These are phyloP conservation scores for Ceratobasidium sp. DNA, from an alignment of 1,284 basidiomycete species.

Conservation along the genomic window DNA sequence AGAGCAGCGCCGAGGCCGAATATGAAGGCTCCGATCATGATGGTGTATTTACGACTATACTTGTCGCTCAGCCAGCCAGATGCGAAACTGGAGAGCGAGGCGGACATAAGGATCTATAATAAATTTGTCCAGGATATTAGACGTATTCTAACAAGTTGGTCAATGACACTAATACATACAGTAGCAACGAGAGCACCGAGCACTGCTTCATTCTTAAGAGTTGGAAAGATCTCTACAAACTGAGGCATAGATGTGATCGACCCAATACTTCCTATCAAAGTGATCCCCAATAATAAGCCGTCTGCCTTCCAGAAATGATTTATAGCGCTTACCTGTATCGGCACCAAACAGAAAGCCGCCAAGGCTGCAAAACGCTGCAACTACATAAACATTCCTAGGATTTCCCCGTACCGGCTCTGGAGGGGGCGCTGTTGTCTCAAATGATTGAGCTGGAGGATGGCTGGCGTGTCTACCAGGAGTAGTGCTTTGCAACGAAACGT, in stretches of 20 bases:
- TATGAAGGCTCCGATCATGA: constrained; percentile 61
- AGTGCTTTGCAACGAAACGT: no score
- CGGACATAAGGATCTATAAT: constrained; percentile 63
- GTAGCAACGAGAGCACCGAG: constrained; percentile 60
- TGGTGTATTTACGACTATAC: constrained; percentile 65
- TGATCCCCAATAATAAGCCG: no score
- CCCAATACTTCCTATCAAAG: constrained; percentile 61
- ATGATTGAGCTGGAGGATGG: no score
- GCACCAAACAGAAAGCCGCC: constrained; percentile 61
- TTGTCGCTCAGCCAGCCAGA: constrained; percentile 65
- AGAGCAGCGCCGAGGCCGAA: constrained; percentile 59
- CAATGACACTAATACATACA: constrained; percentile 12
- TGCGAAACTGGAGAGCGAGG: constrained; percentile 61
- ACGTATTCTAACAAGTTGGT: not conserved
- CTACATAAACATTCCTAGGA: constrained; percentile 42
- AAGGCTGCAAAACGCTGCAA: constrained; percentile 45
- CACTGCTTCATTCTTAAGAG: constrained; percentile 55
- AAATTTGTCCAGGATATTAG: constrained; percentile 51
- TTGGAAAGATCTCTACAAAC: constrained; percentile 59
- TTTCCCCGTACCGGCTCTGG: not conserved
- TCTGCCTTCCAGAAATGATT: no score
- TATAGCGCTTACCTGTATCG: constrained; percentile 56
- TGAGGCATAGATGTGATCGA: constrained; percentile 64
- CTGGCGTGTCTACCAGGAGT: no score
- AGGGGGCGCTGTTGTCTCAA: no score